A percentile compares a stretch with the other conserved stretches of the same genome.
Conservation (phyloP, 129 eudicot species). For the Tagetes erecta region DNA sequence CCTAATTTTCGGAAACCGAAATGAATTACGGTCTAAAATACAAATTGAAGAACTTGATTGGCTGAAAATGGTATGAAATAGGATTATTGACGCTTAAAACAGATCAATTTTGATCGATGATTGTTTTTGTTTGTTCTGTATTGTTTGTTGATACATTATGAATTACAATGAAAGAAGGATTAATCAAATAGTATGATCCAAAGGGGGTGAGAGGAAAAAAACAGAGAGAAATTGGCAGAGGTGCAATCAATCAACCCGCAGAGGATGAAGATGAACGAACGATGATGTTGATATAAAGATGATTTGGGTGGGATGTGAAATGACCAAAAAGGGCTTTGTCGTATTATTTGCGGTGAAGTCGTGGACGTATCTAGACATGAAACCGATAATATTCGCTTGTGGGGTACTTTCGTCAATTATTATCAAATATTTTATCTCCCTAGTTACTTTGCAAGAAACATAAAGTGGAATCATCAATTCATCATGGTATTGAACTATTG, state of each 20-base stretch:
- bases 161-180: background rate
- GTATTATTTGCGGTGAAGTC: background rate
- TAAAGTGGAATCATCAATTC: background rate
- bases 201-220: slow-evolving; percentile 26
- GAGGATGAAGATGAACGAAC: slow-evolving; percentile 49
- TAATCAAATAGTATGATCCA: slow-evolving; percentile 21
- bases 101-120: slow-evolving; percentile 3
- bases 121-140: slow-evolving; percentile 4
- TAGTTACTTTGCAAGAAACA: background rate
- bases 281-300: slow-evolving; percentile 31
- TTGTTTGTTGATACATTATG: background rate
- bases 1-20: slow-evolving; percentile 17
- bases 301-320: slow-evolving; percentile 30
- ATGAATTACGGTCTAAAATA: background rate
- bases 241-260: slow-evolving; percentile 38
- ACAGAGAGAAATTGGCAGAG: slow-evolving; percentile 14
- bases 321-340: slow-evolving; percentile 48
- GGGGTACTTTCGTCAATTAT: slow-evolving; percentile 37
- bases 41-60: background rate
- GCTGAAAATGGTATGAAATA: background rate
- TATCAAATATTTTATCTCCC: background rate
- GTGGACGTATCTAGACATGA: slow-evolving; percentile 50
- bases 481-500: background rate
- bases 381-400: slow-evolving; percentile 15
- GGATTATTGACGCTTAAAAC: background rate